A percentile compares a stretch with the other conserved stretches of the same genome.
Evolutionary conservation across 192 early-diverging fungal species (phyloP).

Genomic region (Spizellomyces sp.): DNA sequence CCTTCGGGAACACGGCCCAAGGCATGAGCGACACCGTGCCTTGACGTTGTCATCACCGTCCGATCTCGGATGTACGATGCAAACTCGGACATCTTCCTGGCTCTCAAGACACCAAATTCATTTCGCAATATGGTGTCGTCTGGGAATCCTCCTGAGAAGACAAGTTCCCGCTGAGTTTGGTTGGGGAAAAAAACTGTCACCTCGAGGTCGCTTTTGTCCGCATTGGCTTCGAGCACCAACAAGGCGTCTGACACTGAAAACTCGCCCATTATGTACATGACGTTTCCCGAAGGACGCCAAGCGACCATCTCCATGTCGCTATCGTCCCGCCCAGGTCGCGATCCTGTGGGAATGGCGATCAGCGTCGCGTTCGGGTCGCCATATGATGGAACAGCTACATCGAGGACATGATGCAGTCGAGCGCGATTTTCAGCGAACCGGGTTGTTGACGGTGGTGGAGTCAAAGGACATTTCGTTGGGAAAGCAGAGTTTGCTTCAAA

Average conservation of each 20-base stretch:
- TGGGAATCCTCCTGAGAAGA: conserved; percentile 34
- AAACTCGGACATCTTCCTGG: not conserved
- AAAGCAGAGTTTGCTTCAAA: too few species aligned
- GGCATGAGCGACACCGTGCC: conserved; percentile 7
- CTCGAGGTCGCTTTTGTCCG: conserved; percentile 7
- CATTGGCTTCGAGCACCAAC: conserved; percentile 26
- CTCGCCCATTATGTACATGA: conserved; percentile 40
- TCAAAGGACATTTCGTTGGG: too few species aligned
- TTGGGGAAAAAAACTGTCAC: conserved; percentile 37
- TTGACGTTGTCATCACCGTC: conserved; percentile 1
- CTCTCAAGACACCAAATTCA: not conserved
- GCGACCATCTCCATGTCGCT: conserved; percentile 39
- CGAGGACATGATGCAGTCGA: too few species aligned
- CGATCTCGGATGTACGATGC: too few species aligned
- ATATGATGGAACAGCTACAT: too few species aligned
- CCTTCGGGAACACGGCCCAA: not conserved
- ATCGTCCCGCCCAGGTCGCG: conserved; percentile 33
- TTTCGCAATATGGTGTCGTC: not conserved
- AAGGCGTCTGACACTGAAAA: conserved; percentile 36
- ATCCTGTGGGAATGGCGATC: conserved; percentile 38
- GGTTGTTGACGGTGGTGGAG: too few species aligned
- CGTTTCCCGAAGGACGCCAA: conserved; percentile 41
- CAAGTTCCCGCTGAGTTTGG: conserved; percentile 37
- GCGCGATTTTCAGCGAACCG: too few species aligned
- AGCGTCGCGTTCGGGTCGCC: not conserved